Conservation (phyloP, 345 rosid genomes). For the Hibiscus syriacus region DNA sequence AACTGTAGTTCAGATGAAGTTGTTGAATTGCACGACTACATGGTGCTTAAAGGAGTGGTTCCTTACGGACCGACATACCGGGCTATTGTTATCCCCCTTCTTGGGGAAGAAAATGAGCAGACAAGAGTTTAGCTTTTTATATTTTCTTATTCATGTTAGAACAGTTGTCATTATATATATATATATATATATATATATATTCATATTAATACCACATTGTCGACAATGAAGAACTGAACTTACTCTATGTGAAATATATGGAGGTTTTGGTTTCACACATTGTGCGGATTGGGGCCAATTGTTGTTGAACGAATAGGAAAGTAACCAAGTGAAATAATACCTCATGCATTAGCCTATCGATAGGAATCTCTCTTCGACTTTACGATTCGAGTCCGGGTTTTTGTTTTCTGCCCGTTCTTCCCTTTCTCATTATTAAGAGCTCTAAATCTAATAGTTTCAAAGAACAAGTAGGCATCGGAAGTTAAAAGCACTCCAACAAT, state of each 20-base stretch:
- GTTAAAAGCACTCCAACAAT: background rate
- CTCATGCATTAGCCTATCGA: background rate
- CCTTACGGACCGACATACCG: conserved; percentile 37
- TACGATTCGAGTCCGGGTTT: background rate
- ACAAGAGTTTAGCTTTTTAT: conserved; percentile 8
- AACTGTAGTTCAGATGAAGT: background rate
- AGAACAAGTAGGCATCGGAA: background rate
- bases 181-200: too few relatives aligned
- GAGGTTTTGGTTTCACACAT: too few relatives aligned
- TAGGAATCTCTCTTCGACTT: background rate
- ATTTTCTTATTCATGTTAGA: background rate
- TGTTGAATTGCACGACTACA: background rate
- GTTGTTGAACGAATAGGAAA: background rate
- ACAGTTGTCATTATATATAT: background rate
- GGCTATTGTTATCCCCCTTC: conserved; percentile 35
- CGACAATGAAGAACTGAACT: background rate
- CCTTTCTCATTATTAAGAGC: background rate
- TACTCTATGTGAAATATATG: background rate
- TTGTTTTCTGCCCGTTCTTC: background rate
- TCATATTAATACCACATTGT: background rate
- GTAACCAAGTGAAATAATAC: too few relatives aligned
- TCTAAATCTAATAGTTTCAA: background rate
- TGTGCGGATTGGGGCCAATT: background rate
- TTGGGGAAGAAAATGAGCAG: conserved; percentile 16
- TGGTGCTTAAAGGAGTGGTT: conserved; percentile 49